Evolutionary conservation across 225 moss, liverwort and hornwort genomes (phyloP), one percentile per base, ranked within the genome.

Genomic region (Physcomitrium patens): DNA sequence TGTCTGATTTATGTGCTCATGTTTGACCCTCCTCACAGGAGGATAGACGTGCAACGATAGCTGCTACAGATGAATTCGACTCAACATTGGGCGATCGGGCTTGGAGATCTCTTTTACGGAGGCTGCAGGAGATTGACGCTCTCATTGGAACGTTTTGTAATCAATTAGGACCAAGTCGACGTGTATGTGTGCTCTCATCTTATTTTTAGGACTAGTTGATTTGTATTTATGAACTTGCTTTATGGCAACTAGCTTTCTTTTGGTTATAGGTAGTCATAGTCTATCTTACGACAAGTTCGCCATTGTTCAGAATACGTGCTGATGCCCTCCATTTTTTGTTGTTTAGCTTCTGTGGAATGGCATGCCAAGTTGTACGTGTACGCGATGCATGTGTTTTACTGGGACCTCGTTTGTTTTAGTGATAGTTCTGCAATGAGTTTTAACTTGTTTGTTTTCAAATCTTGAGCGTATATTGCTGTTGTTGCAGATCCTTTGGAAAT

Each of bases 31-130:
- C 77, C 26, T 68, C 72, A 55, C 89, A 95, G 95, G 75, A 88
- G 15, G 79, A 81, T 20, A 88, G 95, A 73, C 87, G 89, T 70
- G 88, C 85, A 24, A 78, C 86, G 73, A 83, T 86, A 79, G 92
- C 95, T 62, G 92, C 91, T 71, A 88, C 89, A 16, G 95, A 91
- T 90, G 95, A 95, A 65, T 93, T 91, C 81, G 89, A 86, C 60
- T 86, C 88, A 71, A 82, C 85, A 70, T 89, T 95, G 58, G 95
- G 95, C 59, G 86, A 87, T 51, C 89, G 88, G 74, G 92, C 89
- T 12, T 95, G 95, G 95, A 86, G 88, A 69, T 92, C 91, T 52
- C 92, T 95, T 64, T 58, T 82, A 55, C 88, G 91, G 53, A 89
- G 95, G 54, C 84, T 95, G 66, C 77, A 91, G 80, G 95, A 95